A percentile compares a stretch with the other conserved stretches of the same genome.
Conservation (phyloP, 2,329 filamentous ascomycete genomes). For the Diaporthe vexans region DNA sequence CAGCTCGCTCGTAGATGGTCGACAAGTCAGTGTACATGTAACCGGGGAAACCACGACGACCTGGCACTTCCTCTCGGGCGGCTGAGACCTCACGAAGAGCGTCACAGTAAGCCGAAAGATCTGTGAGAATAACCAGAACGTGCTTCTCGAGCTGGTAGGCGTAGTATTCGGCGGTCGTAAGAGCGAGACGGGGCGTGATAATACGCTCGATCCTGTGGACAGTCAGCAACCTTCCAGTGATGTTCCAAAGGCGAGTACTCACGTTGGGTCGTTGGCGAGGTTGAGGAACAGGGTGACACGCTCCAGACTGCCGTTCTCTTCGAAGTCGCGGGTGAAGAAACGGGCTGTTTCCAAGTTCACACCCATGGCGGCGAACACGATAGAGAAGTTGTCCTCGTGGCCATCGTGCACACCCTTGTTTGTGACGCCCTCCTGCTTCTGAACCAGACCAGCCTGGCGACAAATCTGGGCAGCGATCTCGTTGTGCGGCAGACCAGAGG, state of each 20-base stretch:
- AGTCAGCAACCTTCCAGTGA: conserved; percentile 38
- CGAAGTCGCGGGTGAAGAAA: conserved; percentile 98
- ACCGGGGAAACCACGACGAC: conserved; percentile 99
- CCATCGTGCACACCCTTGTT: conserved; percentile 97
- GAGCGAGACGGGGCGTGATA: conserved; percentile 96
- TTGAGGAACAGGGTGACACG: conserved; percentile 98
- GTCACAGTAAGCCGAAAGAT: conserved; percentile 98
- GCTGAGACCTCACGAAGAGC: conserved; percentile 98
- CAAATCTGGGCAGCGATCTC: conserved; percentile 99
- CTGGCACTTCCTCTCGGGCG: conserved; percentile 97
- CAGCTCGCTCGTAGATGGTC: conserved; percentile 98
- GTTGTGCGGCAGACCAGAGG: conserved; percentile 97
- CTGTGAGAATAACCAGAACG: conserved; percentile 97
- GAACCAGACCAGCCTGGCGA: conserved; percentile 93
- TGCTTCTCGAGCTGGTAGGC: conserved; percentile 99
- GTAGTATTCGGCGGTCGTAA: conserved; percentile 99
- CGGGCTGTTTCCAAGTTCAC: conserved; percentile 99
- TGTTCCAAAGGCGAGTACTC: conserved; percentile 54
- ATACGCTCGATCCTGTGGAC: conserved; percentile 92
- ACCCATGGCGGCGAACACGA: conserved; percentile 99
- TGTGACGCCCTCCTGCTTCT: conserved; percentile 76
- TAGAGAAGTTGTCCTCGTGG: conserved; percentile 99
- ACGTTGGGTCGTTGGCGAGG: conserved; percentile 99
- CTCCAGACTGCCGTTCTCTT: conserved; percentile 99
- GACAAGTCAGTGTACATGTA: conserved; percentile 99